Evolutionary conservation across 164 flowering plant genomes (phyloP), one percentile per base, ranked within the genome.

Genomic region (Liriodendron chinense): DNA sequence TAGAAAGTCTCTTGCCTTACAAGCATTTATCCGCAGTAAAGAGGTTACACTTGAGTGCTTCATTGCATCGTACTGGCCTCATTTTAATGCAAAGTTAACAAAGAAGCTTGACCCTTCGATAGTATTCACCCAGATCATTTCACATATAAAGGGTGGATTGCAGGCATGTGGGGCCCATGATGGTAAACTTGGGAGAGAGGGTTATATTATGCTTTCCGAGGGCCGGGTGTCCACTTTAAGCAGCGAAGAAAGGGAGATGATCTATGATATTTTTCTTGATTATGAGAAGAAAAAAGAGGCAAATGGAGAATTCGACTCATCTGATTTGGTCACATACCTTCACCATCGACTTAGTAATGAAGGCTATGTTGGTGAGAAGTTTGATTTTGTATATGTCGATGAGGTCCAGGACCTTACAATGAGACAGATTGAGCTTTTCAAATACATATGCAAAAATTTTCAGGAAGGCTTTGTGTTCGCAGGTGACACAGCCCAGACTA

Each of bases 351-450:
- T 92, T 4, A 73, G 70, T 50, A 13, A 74, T 67, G 85, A 76
- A 71, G 74, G 59, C 3, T 86, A 80, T 66, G 70, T 25, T n/a
- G 92, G 92, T 25, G 86, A 84, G 23, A 56, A 70, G 22, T 76
- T 92, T 79, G 91, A 92, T 76, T 92, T 86, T 79, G 91, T 91
- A 0, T 92, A 91, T 77, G 82, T 92, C 61, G 97, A 92, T 80
- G 97, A 92, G 76, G 97, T 91, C 26, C 94, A 92, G 68, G 97
- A 92, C 80, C 87, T 92, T 1, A 91, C 92, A 0, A 87, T 90
- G 92, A 84, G 89, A 43, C 97, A 92, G 66, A 84, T 92, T 74
- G 81, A 88, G 49, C 88, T 92, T 34, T 89, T 92, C 77, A 89
- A 87, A 70, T 82, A 87, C 76, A 59, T 92, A 5, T 90, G 92